Base-by-base conservation (phyloP, 2,329 filamentous ascomycete genomes). In the Pseudogymnoascus sp. region DNA sequence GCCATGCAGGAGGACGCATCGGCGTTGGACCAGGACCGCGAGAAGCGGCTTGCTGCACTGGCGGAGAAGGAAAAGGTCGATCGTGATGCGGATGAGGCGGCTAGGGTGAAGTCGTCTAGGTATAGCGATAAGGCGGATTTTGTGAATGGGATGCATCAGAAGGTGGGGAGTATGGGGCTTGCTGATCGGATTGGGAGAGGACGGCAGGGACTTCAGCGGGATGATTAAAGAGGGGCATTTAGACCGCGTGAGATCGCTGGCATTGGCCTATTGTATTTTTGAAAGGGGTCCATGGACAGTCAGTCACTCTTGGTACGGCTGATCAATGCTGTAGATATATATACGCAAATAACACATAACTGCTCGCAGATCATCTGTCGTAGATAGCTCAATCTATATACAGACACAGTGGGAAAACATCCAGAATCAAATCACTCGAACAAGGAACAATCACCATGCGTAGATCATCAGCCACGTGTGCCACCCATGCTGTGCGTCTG, bases 1-100 rank as follows among this genome's bases (percentile, higher is more conserved):
- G 87, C 85, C 7, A 92, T 92, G 89, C 88, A 90, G 73, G 82
- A 83, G 16, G 87, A 86, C 28, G 89, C 89, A 4, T 81, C 80
- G 1, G 84, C 88, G 10, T 79, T 96, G 60, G 90, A 93, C 69
- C 73, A 79, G n/a, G 86, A 89, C 69, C 86, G 92, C 34, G 84
- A 84, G 68, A 81, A 83, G 65, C 84, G 91, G 23, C 78, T 96
- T 8, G 83, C 85, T 0, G 85, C 85, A 1, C 77, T 93, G 16
- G 86, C 85, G 23, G 83, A 85, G 67, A 81, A 81, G 66, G 91
- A 96, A 69, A 81, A 83, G 60, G 79, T 78, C 16, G 83, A 86
- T 51, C 80, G 82, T 11, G 86, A 90, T 66, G 83, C 84, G 0
- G 91, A 96, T 63, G 85, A 92, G 31, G 78, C 74, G 66, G 83